phyloP scores from a whole-genome alignment of 2,329 filamentous ascomycete species.

The Epichloe brachyelytri region DNA sequence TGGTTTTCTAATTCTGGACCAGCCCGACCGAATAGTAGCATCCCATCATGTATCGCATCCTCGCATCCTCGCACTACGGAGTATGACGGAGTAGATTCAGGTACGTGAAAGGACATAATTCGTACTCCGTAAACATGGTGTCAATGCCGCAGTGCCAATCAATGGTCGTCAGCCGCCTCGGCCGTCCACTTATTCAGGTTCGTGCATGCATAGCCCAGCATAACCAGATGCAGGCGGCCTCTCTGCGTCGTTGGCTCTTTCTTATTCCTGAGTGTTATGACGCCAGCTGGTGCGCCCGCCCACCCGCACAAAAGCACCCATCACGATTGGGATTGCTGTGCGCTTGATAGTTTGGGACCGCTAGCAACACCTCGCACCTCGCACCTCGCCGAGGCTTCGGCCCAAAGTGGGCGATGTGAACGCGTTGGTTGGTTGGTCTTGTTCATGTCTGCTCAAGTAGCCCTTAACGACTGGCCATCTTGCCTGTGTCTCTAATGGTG shows the following conservation, averaged over 20 bases:
- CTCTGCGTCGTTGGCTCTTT: conserved; percentile 3
- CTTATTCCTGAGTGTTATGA: not conserved
- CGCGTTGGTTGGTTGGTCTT: not conserved
- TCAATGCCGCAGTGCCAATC: not conserved
- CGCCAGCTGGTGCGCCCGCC: conserved; percentile 6
- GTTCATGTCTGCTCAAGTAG: too few relatives aligned
- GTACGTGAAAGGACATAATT: not conserved
- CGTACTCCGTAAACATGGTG: not conserved
- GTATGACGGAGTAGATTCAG: not conserved
- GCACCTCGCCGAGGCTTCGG: not conserved
- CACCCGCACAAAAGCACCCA: conserved; percentile 17
- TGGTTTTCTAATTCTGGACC: conserved; percentile 23
- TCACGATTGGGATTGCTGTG: conserved; percentile 8
- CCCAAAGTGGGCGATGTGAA: not conserved
- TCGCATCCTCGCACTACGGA: not conserved
- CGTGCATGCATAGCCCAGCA: conserved; percentile 5
- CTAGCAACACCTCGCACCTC: not conserved
- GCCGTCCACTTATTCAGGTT: conserved; percentile 1
- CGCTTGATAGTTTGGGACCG: not conserved
- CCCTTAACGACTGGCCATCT: too few relatives aligned
- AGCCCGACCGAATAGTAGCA: not conserved
- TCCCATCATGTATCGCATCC: not conserved
- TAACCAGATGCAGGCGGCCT: conserved; percentile 7
- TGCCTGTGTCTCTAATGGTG: too few relatives aligned
- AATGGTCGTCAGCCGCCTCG: conserved; percentile 1